Evolutionary conservation across 495 filamentous ascomycete genomes (phyloP), one percentile per base, ranked within the genome.

Genomic region (Podospora appendiculata): DNA sequence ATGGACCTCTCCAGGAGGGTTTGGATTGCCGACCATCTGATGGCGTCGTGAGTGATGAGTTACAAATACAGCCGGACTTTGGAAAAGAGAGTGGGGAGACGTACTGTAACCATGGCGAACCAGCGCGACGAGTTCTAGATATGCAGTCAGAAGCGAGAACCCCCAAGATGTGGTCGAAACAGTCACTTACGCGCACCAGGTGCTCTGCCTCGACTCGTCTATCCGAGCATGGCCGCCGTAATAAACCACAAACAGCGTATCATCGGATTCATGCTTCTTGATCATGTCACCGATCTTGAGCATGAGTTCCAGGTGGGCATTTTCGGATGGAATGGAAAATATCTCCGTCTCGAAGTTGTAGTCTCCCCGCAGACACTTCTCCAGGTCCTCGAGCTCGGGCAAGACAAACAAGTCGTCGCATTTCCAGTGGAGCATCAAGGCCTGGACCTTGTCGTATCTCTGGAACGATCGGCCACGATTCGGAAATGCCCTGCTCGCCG

Each of bases 211-310:
- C 34, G 70, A 68, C 38, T 76, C 70, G 45, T 79, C 74, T 40
- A 79, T 79, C 17, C 65, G 61, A 6, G 74, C 76, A 58, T 79
- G 78, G 12, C 78, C 78, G 8, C 70, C 76, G 52, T 80, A 80
- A 54, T 81, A 81, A 8, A 79, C 64, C 8, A 79, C 58, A 48
- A 81, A 67, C 11, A 81, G 52, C 0, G 73, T 78, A 45, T 78
- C 73, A 25, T 58, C 64, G 13, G 66, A 62, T 41, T 79, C 73
- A 45, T 76, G 68, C n/a, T 74, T 64, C 52, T 77, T 71, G 47
- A 79, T 67, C 63, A 79, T 66, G 41, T 73, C 64, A 14, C 70
- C 69, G 25, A 78, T 61, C 54, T 73, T 73, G 41, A 70, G 56
- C 70, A 75, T 77, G 36, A 80, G 52, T 44, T 74, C 69, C 5